A percentile compares a stretch with the other conserved stretches of the same genome.
Evolutionary conservation across 805 yeast genomes (phyloP).

Genomic region (Sugiyamaella valdiviana): DNA sequence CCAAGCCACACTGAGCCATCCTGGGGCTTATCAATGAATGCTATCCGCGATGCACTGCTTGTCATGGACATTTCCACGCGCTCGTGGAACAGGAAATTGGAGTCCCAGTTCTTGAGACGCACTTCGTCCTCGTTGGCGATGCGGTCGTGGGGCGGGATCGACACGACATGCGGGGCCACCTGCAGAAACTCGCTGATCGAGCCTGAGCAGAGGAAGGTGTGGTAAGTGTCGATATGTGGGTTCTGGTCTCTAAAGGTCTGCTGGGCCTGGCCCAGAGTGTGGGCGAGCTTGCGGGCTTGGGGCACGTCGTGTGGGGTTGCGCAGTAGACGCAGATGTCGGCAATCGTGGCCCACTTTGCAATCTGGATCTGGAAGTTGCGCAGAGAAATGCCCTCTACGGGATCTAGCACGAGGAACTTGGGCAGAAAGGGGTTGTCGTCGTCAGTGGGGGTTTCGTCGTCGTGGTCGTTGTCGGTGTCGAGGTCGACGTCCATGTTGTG

Average conservation of each 20-base stretch:
- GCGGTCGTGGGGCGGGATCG: constrained; percentile 19
- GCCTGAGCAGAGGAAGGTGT: constrained; percentile 19
- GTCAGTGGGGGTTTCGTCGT: neutral
- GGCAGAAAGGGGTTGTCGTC: constrained; percentile 35
- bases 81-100: constrained; percentile 63
- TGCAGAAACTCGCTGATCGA: constrained; percentile 16
- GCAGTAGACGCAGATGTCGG: constrained; percentile 76
- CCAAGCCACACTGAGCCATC: constrained; percentile 67
- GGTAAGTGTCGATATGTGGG: constrained; percentile 11
- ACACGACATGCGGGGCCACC: constrained; percentile 21
- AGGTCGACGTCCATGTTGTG: neutral
- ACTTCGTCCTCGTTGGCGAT: constrained; percentile 19
- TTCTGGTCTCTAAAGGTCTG: constrained; percentile 11
- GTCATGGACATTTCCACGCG: constrained; percentile 75
- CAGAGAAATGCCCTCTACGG: constrained; percentile 64
- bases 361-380: constrained; percentile 84
- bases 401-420: constrained; percentile 54
- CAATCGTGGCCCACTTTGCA: constrained; percentile 65
- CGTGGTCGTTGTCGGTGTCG: neutral
- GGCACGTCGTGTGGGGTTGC: constrained; percentile 35
- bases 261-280: constrained; percentile 18
- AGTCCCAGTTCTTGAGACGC: constrained; percentile 28
- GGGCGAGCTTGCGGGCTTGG: constrained; percentile 15
- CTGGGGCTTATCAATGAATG: neutral
- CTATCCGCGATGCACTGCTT: constrained; percentile 68